phyloP scores from a whole-genome alignment of 164 flowering plant genomes.

The Stephania japonica region DNA sequence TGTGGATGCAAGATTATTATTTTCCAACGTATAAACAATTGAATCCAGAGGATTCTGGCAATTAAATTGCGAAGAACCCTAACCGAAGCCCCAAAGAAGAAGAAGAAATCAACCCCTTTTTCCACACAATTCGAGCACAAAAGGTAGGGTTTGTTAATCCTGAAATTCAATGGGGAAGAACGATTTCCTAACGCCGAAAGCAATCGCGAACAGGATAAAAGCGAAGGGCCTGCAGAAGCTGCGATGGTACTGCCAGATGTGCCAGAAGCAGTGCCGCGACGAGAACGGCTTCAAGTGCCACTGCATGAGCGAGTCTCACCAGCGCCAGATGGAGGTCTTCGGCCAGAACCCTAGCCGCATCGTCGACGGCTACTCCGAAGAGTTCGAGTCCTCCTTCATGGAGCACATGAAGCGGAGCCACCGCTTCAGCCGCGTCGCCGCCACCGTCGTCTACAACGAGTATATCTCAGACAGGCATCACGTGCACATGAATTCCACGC shows the following conservation, averaged over 20 bases:
- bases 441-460: conserved; percentile 92
- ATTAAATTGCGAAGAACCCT: too few relatives aligned
- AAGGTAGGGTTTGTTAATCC: too few relatives aligned
- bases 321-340: conserved; percentile 87
- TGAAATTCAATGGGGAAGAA: conserved; percentile 66
- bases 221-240: conserved; percentile 70
- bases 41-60: too few relatives aligned
- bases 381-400: conserved; percentile 60
- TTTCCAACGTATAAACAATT: too few relatives aligned
- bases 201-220: conserved; percentile 82
- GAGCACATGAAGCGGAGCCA: conserved; percentile 89
- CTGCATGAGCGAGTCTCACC: conserved; percentile 92
- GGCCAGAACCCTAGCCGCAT: conserved; percentile 79
- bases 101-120: too few relatives aligned
- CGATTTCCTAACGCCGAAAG: conserved; percentile 87
- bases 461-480: conserved; percentile 81
- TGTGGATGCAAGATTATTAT: too few relatives aligned
- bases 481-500: conserved; percentile 85
- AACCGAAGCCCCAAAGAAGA: too few relatives aligned
- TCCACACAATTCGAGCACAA: too few relatives aligned
- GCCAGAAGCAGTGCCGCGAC: conserved; percentile 90
- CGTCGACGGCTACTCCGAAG: conserved; percentile 74
- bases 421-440: conserved; percentile 78
- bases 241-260: conserved; percentile 96
- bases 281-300: conserved; percentile 97